Conservation (phyloP, 306 rosid species). For the Acacia confusa region DNA sequence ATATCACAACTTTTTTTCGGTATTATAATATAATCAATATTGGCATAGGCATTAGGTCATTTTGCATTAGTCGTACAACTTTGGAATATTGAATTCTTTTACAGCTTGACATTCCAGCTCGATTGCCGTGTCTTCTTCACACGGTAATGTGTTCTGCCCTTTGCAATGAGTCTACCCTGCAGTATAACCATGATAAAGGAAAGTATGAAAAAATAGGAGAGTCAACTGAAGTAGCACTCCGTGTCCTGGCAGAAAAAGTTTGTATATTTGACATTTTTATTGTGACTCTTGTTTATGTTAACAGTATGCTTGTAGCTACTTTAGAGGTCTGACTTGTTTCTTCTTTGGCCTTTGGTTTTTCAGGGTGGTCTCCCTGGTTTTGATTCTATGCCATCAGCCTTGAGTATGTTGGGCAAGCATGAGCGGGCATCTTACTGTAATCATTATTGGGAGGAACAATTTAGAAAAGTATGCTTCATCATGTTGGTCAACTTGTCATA, state of each 20-base stretch:
- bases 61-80: constrained; percentile 18
- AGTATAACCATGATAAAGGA: constrained; percentile 92
- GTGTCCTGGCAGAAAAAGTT: constrained; percentile 91
- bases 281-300: constrained; percentile 25
- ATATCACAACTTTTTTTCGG: background rate
- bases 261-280: constrained; percentile 29
- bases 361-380: too few species aligned
- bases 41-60: constrained; percentile 14
- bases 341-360: constrained; percentile 20
- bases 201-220: constrained; percentile 85
- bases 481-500: too few species aligned
- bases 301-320: constrained; percentile 3
- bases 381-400: too few species aligned
- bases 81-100: constrained; percentile 36
- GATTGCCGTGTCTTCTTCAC: constrained; percentile 85
- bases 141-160: constrained; percentile 91
- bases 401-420: too few species aligned
- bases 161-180: constrained; percentile 88
- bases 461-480: too few species aligned
- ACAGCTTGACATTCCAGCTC: constrained; percentile 89
- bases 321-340: constrained; percentile 23
- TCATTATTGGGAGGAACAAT: too few species aligned
- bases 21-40: background rate
- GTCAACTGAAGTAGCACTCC: too few species aligned
- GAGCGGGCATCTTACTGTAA: too few species aligned